Conservation (phyloP, 1,284 basidiomycete genomes). For the Trametes hirsuta region DNA sequence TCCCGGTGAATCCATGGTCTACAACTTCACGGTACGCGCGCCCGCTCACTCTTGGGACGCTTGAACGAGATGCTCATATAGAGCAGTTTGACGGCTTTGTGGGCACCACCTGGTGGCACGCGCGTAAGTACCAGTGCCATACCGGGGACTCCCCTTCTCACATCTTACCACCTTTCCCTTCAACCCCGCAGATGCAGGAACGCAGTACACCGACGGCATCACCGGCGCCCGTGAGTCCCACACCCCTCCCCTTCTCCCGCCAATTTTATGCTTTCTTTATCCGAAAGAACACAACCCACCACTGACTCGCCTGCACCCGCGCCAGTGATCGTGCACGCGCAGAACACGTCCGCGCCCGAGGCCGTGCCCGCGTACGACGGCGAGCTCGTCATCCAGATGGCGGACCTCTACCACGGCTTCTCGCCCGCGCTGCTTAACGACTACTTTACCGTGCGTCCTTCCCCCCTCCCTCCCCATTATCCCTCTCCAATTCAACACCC, state of each 20-base stretch:
- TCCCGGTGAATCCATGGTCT: slow-evolving; percentile 47
- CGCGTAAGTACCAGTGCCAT: too few species aligned
- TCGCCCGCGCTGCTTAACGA: slow-evolving; percentile 33
- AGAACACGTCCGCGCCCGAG: slow-evolving; percentile 31
- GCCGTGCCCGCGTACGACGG: slow-evolving; percentile 37
- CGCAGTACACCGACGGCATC: slow-evolving; percentile 50
- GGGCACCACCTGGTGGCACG: slow-evolving; percentile 30
- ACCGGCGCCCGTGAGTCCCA: slow-evolving; percentile 38
- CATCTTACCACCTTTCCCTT: too few species aligned
- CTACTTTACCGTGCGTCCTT: slow-evolving; percentile 35
- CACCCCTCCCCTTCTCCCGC: neutral
- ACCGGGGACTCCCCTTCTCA: too few species aligned
- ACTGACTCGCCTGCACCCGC: neutral
- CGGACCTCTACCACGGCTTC: slow-evolving; percentile 42
- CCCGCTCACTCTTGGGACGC: neutral
- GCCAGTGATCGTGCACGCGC: slow-evolving; percentile 30
- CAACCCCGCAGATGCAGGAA: slow-evolving; percentile 36
- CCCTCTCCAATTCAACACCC: neutral
- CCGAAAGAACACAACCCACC: too few species aligned
- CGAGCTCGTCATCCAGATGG: slow-evolving; percentile 40
- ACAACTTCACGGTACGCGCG: slow-evolving; percentile 40
- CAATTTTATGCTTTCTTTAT: too few species aligned
- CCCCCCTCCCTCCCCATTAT: too few species aligned
- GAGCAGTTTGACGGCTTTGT: slow-evolving; percentile 23
- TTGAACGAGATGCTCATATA: neutral